A percentile compares a stretch with the other conserved stretches of the same genome.
These are phyloP conservation scores for Beauveria medogensis DNA, from an alignment of 2,329 filamentous ascomycete genomes.

Conservation along the genomic window DNA sequence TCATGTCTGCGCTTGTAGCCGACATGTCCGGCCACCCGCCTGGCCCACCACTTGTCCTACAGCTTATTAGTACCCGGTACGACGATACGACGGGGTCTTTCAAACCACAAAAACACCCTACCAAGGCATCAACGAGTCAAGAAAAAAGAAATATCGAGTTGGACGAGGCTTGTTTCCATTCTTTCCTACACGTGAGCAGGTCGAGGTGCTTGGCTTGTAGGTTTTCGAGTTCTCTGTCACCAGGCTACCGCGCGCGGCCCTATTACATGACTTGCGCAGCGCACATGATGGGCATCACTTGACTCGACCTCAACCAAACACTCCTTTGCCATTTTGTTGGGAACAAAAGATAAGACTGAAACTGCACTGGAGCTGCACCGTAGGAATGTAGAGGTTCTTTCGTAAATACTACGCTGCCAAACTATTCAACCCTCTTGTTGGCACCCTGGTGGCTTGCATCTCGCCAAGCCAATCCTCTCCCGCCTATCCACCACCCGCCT, in stretches of 20 bases:
- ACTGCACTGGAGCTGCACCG: background rate
- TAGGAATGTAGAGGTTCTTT: background rate
- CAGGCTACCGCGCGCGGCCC: too few relatives aligned
- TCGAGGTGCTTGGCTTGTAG: too few relatives aligned
- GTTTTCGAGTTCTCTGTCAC: background rate
- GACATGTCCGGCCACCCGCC: background rate
- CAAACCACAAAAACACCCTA: background rate
- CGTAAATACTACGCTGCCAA: background rate
- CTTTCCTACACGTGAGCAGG: too few relatives aligned
- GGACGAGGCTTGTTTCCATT: too few relatives aligned
- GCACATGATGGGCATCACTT: constrained; percentile 8
- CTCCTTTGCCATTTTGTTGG: background rate
- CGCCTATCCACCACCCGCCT: too few relatives aligned
- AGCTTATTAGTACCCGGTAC: background rate
- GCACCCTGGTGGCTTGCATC: too few relatives aligned
- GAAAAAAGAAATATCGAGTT: background rate
- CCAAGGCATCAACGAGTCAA: background rate
- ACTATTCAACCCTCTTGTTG: too few relatives aligned
- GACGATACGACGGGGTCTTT: background rate
- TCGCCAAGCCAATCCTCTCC: too few relatives aligned
- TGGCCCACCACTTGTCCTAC: background rate
- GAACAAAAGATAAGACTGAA: background rate
- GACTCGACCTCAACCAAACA: background rate
- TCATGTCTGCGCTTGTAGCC: background rate
- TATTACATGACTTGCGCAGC: background rate